Base-by-base conservation (phyloP, 805 yeast genomes). In the Starmerella sirachaensis region DNA sequence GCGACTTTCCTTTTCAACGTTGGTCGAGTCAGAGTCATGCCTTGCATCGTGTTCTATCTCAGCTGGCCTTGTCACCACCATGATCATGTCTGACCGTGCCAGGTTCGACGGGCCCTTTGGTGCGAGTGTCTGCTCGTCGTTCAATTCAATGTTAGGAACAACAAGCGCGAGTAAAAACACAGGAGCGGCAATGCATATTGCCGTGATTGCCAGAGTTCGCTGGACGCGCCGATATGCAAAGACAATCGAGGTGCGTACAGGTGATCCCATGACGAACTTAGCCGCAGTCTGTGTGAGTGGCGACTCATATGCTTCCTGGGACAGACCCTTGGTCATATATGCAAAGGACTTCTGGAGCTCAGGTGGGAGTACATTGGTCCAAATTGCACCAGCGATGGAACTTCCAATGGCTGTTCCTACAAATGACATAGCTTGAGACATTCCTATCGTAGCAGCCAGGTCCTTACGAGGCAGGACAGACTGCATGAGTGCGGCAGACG, bases 311-410 rank as follows among this genome's bases (percentile, higher is more conserved):
- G 74, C 77, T 2, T 37, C 42, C 0, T 57, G 46, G 9, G 73
- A 74, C 16, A 66, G 50, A 37, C 66, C 60, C 1, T 55, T 50
- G 37, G 66, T 60, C 11, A 18, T 16, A 9, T 39, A 25, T 19
- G 52, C 50, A 11, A 68, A 43, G 38, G 66, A 50, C 31, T 59
- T 55, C 22, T 50, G 40, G 34, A 73, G 56, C 48, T 64, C 52
- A 17, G 52, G 49, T 52, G 71, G 77, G 51, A 78, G 59, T 17
- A 64, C 52, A 45, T 74, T 70, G 12, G 79, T 70, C 83, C 83
- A 78, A 30, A 77, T 64, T 20, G 82, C 81, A 47, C 82, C 83
- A 14, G 80, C 84, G 35, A 76, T 48, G 7, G 80, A 78, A 12
- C 68, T 56, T 20, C 84, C 84, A 33, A 76, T 47, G 6, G 80